A percentile compares a stretch with the other conserved stretches of the same genome.
Conservation (phyloP, 176 grass and related monocot species). For the Dactylis glomerata region DNA sequence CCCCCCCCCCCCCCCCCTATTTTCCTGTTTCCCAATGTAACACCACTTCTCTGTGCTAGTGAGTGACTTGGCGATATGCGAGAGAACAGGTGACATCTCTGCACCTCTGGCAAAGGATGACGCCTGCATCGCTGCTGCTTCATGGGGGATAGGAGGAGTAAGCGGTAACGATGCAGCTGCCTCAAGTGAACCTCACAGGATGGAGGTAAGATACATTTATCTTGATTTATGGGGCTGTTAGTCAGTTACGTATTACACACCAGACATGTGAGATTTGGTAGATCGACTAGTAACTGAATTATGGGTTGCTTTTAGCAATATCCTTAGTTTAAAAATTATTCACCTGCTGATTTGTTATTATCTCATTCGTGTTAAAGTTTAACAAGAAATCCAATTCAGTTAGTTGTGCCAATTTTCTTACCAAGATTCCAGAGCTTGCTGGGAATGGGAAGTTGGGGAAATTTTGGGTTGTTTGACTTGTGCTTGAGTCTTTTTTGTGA, state of each 20-base stretch:
- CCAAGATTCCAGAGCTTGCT: neutral
- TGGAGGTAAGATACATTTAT: neutral
- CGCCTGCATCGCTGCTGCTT: neutral
- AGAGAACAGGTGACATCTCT: neutral
- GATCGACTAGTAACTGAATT: neutral
- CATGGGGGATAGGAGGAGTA: neutral
- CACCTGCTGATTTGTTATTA: neutral
- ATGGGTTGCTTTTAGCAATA: neutral
- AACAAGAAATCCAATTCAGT: neutral
- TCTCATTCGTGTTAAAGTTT: neutral
- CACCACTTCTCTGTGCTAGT: conserved; percentile 12
- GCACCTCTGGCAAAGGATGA: neutral
- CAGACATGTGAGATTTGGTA: neutral
- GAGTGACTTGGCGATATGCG: neutral
- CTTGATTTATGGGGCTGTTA: neutral
- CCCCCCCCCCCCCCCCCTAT: too few relatives aligned
- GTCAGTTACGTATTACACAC: neutral
- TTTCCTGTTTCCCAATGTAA: neutral
- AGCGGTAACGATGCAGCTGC: neutral
- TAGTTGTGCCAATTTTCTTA: neutral
- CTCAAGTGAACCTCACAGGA: neutral
- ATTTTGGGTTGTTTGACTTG: neutral
- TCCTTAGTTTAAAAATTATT: neutral
- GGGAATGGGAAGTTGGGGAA: neutral
- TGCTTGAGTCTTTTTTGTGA: neutral